Base-by-base conservation (phyloP, 108 stramenopile genomes). In the Epithemia pelagica region DNA sequence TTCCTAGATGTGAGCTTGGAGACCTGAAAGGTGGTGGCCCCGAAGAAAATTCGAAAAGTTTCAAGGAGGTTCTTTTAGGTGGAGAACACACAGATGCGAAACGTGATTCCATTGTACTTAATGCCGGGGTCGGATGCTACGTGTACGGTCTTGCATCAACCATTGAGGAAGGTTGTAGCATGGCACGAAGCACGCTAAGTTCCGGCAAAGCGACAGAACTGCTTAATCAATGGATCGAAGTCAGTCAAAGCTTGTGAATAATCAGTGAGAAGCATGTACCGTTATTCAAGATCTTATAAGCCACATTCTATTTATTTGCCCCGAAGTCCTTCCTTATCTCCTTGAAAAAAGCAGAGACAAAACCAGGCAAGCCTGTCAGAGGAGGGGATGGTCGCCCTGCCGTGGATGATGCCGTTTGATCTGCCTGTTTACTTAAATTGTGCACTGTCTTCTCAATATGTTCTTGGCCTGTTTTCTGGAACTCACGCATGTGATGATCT, bases 1-100 rank as follows among this genome's bases (percentile, higher is more conserved):
- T 98, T 28, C 88, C 86, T 5, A 74, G 88, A 28, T 99, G 98
- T 73, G 79, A 73, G 27, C 58, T 98, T 55, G 80, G 77, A 61
- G 98, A 99, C 77, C 78, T 99, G 20, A 83, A 88, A 78, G 98
- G 98, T 30, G 97, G 98, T 37, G 96, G 86, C 57, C 95, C 97
- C 1, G 82, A 86, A 33, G 82, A 93, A 68, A 99, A 99, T 71
- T 96, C 95, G 24, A 73, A 82, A 72, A 87, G 87, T 64, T 96
- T 99, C 54, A 73, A 83, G 60, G 74, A 86, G 54, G 92, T 96
- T 0, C 77, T 99, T 66, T 59, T 78, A 52, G 98, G 96, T 0
- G 96, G 96, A 21, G 80, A 81, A 7, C 82, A 95, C 46, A 89
- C 74, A 7, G 88, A 95, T 72, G 96, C 96, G 63, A 93, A 96